Evolutionary conservation across 768 basidiomycete species (phyloP), one percentile per base, ranked within the genome.

Genomic region (Austroboletus festivus): DNA sequence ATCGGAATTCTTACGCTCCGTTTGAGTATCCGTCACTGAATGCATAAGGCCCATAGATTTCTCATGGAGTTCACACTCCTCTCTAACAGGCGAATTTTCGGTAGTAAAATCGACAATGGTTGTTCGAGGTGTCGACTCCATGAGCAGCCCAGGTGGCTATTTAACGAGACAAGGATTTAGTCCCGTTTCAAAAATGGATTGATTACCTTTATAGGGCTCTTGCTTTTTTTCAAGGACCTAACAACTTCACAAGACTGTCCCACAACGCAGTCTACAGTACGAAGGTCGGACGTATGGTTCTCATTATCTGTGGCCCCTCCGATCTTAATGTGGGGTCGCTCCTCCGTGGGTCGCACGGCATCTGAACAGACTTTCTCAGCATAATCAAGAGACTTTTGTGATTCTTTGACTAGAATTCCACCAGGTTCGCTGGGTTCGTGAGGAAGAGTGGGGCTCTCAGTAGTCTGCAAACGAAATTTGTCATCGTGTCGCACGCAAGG

Each of bases 51-150:
- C 20, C n/a, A 21, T 10, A 13, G 43, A 31, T 8, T 24, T 13
- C 41, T 47, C 35, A 24, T 40, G 44, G 18, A 12, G 5, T 12
- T 16, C 21, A n/a, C 10, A 37, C 18, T 44, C 44, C 39, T 39
- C 50, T 37, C 40, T 57, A 23, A 42, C 49, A 10, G 67, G 68
- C 22, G 64, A 51, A 4, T 47, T 48, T 37, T 71, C 68, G 18
- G 59, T 51, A n/a, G 74, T 78, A 46, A 79, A 65, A 58, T 81
- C 78, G 48, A 78, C 72, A 37, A 70, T 74, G 8, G 66, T 55
- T 19, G 52, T 52, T 54, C 43, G 47, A 28, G 59, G 58, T 21
- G 55, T 56, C 23, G 53, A 53, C 37, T 52, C 44, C 44, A 37
- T 16, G 15, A 46, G 42, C 21, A 42, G 42, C 26, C 21, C 21